phyloP scores from a whole-genome alignment of 495 filamentous ascomycete genomes.

The Tuber indicum region DNA sequence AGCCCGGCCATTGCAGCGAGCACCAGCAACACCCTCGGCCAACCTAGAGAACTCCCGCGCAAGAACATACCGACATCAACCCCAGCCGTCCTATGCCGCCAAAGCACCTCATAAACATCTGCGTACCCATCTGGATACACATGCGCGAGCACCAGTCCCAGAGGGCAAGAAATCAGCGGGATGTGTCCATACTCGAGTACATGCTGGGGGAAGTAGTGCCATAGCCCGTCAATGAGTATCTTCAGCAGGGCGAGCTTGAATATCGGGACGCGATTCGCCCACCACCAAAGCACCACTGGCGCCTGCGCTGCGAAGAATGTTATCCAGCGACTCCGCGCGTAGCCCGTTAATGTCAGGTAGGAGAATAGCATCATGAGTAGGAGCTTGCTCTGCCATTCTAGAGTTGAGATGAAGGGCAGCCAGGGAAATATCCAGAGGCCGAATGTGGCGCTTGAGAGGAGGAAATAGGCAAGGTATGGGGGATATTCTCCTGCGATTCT shows the following conservation, averaged over 20 bases:
- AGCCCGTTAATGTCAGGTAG: neutral
- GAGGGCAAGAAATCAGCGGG: neutral
- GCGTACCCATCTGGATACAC: neutral
- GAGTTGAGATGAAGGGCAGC: constrained; percentile 1
- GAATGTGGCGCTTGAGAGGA: neutral
- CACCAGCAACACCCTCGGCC: neutral
- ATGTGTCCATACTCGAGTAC: neutral
- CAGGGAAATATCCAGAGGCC: neutral
- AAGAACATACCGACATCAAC: neutral
- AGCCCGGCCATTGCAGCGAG: neutral
- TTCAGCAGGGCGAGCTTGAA: neutral
- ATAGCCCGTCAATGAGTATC: neutral
- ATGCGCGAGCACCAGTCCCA: neutral
- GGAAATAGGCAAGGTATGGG: neutral
- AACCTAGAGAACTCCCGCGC: neutral
- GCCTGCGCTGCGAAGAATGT: neutral
- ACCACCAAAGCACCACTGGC: neutral
- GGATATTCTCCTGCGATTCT: neutral
- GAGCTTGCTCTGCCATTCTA: constrained; percentile 4
- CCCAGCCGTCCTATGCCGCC: neutral
- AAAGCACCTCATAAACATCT: neutral
- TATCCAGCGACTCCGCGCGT: neutral
- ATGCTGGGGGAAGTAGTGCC: neutral
- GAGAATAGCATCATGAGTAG: neutral
- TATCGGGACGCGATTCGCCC: neutral